Conservation (phyloP, 23 red algal genomes). For the Cyanidiococcus yangmingshanensis region DNA sequence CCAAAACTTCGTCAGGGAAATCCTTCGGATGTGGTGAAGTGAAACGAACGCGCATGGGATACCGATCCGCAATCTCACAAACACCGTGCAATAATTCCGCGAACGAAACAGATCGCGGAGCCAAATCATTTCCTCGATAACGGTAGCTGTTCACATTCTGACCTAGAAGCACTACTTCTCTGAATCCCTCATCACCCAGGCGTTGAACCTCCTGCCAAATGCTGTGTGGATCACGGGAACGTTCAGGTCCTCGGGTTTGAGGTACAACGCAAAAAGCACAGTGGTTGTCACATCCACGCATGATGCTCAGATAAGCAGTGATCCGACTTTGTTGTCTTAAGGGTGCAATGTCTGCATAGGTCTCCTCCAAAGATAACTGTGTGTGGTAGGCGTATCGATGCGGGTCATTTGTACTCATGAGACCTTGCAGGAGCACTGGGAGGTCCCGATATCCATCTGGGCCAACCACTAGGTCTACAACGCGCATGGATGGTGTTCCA, state of each 20-base stretch:
- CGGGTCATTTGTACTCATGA: slow-evolving; percentile 1
- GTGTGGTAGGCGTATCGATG: slow-evolving; percentile 24
- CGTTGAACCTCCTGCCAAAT: slow-evolving; percentile 27
- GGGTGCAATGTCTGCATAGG: slow-evolving; percentile 40
- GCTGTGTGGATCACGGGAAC: slow-evolving; percentile 18
- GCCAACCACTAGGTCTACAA: slow-evolving; percentile 51
- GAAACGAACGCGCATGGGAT: slow-evolving; percentile 39
- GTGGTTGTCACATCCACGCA: slow-evolving; percentile 36
- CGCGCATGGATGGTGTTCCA: background rate
- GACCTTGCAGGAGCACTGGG: slow-evolving; percentile 28
- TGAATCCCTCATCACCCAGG: slow-evolving; percentile 34
- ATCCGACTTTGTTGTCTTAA: slow-evolving; percentile 1
- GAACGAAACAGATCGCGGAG: slow-evolving; percentile 1
- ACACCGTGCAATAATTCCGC: slow-evolving; percentile 34
- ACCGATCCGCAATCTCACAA: slow-evolving; percentile 21
- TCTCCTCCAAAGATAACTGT: slow-evolving; percentile 54
- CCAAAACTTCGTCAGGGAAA: slow-evolving; percentile 40
- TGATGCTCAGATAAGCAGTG: slow-evolving; percentile 40
- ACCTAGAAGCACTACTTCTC: slow-evolving; percentile 49
- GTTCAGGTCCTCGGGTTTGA: slow-evolving; percentile 36
- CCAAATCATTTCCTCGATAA: background rate
- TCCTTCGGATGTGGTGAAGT: slow-evolving; percentile 50
- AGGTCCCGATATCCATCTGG: slow-evolving; percentile 58
- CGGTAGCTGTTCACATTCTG: slow-evolving; percentile 57
- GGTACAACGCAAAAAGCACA: slow-evolving; percentile 63